Evolutionary conservation across 2,329 filamentous ascomycete species (phyloP).

Genomic region (Botrytis sinoallii): DNA sequence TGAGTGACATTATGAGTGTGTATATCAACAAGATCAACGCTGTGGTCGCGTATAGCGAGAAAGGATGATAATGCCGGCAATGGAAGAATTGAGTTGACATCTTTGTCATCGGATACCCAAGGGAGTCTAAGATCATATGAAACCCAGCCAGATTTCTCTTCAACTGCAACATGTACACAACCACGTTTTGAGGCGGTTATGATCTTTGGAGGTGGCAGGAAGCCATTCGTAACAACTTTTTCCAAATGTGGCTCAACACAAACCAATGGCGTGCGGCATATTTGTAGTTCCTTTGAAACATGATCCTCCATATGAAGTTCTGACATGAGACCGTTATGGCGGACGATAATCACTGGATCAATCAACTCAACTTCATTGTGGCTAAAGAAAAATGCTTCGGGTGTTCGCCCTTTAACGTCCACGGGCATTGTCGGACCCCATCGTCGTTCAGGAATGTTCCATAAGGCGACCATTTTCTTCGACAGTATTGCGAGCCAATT

Average conservation of each 20-base stretch:
- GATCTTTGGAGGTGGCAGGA: constrained; percentile 38
- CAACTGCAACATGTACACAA: constrained; percentile 48
- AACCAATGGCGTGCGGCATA: constrained; percentile 53
- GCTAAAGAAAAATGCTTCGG: constrained; percentile 63
- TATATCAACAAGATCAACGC: constrained; percentile 61
- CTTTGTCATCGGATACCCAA: constrained; percentile 41
- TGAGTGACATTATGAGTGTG: constrained; percentile 55
- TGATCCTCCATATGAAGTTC: constrained; percentile 51
- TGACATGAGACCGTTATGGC: constrained; percentile 60
- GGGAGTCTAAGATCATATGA: constrained; percentile 44
- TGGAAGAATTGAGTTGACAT: constrained; percentile 56
- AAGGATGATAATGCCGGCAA: constrained; percentile 58
- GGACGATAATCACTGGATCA: constrained; percentile 57
- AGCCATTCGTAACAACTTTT: constrained; percentile 31
- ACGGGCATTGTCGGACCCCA: constrained; percentile 56
- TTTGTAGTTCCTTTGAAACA: constrained; percentile 43
- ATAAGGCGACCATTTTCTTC: constrained; percentile 56
- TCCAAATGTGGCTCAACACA: constrained; percentile 39
- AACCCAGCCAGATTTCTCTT: constrained; percentile 47
- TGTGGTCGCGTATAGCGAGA: constrained; percentile 55
- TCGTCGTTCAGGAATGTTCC: constrained; percentile 55
- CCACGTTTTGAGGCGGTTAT: constrained; percentile 51
- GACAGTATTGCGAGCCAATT: constrained; percentile 64
- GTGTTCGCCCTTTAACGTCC: constrained; percentile 55
- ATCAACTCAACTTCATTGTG: constrained; percentile 40